Percentiles rank a stretch among this genome's conserved stretches.
These are phyloP conservation scores for Viola odorata DNA, from an alignment of 345 rosid species.

Conservation along the genomic window DNA sequence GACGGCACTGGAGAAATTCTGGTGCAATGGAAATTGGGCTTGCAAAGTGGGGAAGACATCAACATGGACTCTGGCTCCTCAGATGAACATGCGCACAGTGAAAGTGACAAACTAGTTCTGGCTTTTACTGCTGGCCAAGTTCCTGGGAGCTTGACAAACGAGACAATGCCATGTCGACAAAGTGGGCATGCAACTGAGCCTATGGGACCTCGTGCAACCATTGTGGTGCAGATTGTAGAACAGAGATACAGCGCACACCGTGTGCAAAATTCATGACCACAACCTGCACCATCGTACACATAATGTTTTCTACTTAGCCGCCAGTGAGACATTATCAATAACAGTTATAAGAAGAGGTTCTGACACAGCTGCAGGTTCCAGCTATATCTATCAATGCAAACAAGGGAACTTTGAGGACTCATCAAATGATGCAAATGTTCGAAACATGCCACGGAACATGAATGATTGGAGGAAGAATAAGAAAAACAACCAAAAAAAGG, in stretches of 20 bases:
- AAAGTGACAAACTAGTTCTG: slow-evolving; percentile 66
- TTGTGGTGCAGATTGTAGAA: slow-evolving; percentile 52
- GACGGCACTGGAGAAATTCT: slow-evolving; percentile 53
- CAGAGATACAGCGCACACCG: slow-evolving; percentile 83
- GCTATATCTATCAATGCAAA: background rate
- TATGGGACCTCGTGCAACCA: slow-evolving; percentile 39
- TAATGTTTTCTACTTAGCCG: no score
- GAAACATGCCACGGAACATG: background rate
- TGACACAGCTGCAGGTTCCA: background rate
- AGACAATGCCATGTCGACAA: slow-evolving; percentile 79
- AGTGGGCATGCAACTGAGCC: slow-evolving; percentile 92
- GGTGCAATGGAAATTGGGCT: slow-evolving; percentile 48
- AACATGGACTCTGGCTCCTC: slow-evolving; percentile 53
- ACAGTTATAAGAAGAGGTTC: background rate
- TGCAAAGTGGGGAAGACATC: slow-evolving; percentile 58
- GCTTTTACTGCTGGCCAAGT: slow-evolving; percentile 35
- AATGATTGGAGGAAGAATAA: no score
- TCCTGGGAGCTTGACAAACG: slow-evolving; percentile 62
- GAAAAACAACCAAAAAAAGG: no score
- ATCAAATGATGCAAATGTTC: background rate
- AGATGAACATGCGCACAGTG: slow-evolving; percentile 68
- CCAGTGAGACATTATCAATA: no score
- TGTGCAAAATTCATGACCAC: slow-evolving; percentile 85
- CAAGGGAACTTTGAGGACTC: background rate
- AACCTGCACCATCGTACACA: slow-evolving; percentile 50